Evolutionary conservation across 768 basidiomycete species (phyloP), one percentile per base, ranked within the genome.

Genomic region (Trametes meyenii): DNA sequence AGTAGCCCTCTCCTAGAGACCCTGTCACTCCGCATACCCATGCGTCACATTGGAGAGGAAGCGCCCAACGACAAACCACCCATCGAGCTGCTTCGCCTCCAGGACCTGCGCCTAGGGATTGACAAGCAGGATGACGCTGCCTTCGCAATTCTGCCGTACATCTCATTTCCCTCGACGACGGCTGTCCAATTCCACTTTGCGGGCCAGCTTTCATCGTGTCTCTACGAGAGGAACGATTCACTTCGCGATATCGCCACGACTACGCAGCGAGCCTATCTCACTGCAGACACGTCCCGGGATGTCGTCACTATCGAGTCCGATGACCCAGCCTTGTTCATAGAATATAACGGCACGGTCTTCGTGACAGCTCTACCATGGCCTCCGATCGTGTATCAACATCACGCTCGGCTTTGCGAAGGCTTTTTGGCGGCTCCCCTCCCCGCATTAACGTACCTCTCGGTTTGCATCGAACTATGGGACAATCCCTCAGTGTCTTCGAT

Each of bases 391-490:
- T 24, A 7, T 8, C 29, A 33, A 33, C n/a, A 12, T 17, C n/a
- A 29, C 21, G n/a, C 48, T 8, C 57, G 40, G 11, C 58, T 59
- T 19, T 59, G 50, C 29, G 58, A 60, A 16, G 58, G 50, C 21
- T 33, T 60, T 43, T 19, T 44, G 8, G 58, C 58, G 3, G 50
- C 53, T 13, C 50, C 58, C 14, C 43, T 60, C 5, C 58, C 50
- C 11, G 42, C 50, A 12, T 51, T 60, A 4, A 14, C 12, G 12
- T 11, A 52, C 13, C 35, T 46, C 44, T 45, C 40, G 24, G 8
- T 53, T 35, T n/a, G 6, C 23, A 11, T 23, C 1, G 17, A 35
- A 17, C 2, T 19, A 19, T 19, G 39, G n/a, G 39, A 21, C 14
- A 8, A 19, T 5, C 24, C 17, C 6, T 14, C 21, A 16, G 24